Base-by-base conservation (phyloP, 371 early-diverging fungal species). In the Cokeromyces recurvatus region DNA sequence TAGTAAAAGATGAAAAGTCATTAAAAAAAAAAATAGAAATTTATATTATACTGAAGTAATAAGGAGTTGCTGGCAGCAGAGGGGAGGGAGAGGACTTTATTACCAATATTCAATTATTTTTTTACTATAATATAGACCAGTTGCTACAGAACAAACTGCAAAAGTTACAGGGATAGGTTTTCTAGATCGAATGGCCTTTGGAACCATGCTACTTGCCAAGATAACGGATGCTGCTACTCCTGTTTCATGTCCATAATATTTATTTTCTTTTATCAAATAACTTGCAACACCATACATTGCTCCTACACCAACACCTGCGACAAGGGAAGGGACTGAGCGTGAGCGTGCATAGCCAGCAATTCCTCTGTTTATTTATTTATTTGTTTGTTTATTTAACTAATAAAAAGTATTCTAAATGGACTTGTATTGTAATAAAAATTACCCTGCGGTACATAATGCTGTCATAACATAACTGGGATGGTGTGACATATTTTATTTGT, bases 221-320 rank as follows among this genome's bases (percentile, higher is more conserved):
- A 84, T 9, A 10, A 60, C 50, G 10, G 75, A 74, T 23, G 85
- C 75, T 38, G 57, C 68, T 15, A 73, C 53, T 11, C 78, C 82
- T 12, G 78, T 66, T 45, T 80, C 81, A 38, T 68, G 62, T 11
- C 81, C 84, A n/a, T n/a, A n/a, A n/a, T n/a, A n/a, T n/a, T n/a
- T n/a, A n/a, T n/a, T n/a, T n/a, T n/a, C n/a, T n/a, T 77, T 64
- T 27, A 84, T 65, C n/a, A 78, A 49, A 43, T 78, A 75, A 1
- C 69, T 80, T n/a, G 84, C 73, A 12, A 60, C 53, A 11, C 69
- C 74, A 32, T 76, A 84, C 9, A 77, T 54, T 0, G 69, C 52
- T 9, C 76, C 84, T 29, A 84, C 68, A 17, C 71, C 62, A 6
- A 80, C 27, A 20, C 84, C 84, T 17, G 81, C 84, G 31, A 73